Evolutionary conservation across 169 alveolate genomes (phyloP).

Genomic region (Plasmodium ovale): DNA sequence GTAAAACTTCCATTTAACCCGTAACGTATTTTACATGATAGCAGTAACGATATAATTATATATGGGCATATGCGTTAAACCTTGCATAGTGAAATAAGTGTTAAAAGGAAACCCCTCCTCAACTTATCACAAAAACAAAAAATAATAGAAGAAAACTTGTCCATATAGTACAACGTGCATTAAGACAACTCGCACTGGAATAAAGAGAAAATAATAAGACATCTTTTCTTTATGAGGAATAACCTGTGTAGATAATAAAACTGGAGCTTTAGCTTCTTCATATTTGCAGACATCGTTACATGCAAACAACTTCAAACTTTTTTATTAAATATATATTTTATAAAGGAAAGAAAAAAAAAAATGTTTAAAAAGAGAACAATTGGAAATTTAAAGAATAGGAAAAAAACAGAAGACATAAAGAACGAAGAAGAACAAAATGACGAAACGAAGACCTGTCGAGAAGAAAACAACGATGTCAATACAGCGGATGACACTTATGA

Average conservation of each 20-base stretch:
- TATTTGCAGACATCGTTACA: too few species aligned
- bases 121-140: too few species aligned
- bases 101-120: too few species aligned
- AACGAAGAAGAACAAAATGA: constrained; percentile 26
- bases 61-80: neutral
- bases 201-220: neutral
- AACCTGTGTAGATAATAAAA: constrained; percentile 19
- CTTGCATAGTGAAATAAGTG: neutral
- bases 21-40: neutral
- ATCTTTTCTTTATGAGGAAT: neutral
- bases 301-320: too few species aligned
- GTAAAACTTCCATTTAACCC: neutral
- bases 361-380: constrained; percentile 66
- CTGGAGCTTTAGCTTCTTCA: neutral
- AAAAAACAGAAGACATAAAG: constrained; percentile 61
- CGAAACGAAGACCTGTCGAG: constrained; percentile 12
- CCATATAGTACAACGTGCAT: neutral
- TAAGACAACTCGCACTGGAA: neutral
- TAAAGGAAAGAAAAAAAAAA: constrained; percentile 21
- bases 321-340: constrained; percentile 24
- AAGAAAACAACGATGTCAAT: constrained; percentile 17
- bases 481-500: neutral
- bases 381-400: constrained; percentile 45
- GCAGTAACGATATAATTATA: neutral
- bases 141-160: neutral